Conservation (phyloP, 2,329 filamentous ascomycete species). For the Remersonia thermophila region DNA sequence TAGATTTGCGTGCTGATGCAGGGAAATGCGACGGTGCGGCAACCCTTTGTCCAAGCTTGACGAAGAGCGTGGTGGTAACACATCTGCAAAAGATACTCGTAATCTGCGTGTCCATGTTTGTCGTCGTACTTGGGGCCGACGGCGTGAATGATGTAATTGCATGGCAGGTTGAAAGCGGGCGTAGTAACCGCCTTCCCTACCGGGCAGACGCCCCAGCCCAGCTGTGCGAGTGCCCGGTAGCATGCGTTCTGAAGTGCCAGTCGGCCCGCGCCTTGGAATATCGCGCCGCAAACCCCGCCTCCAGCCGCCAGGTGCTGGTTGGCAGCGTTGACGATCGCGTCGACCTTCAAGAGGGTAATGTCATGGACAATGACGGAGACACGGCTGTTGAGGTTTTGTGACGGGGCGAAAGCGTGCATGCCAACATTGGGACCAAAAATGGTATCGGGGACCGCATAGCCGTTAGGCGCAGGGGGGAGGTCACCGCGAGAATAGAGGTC, state of each 20-base stretch:
- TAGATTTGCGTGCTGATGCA: slow-evolving; percentile 83
- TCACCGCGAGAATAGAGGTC: slow-evolving; percentile 49
- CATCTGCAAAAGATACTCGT: no score
- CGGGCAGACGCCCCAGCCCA: no score
- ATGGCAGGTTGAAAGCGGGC: no score
- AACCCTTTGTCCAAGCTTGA: slow-evolving; percentile 54
- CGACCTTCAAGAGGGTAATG: slow-evolving; percentile 67
- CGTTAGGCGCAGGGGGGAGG: slow-evolving; percentile 24
- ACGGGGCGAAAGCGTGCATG: slow-evolving; percentile 21
- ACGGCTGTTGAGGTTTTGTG: slow-evolving; percentile 52
- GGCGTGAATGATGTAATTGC: slow-evolving; percentile 57
- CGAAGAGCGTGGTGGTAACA: slow-evolving; percentile 61
- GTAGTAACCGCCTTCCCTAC: no score
- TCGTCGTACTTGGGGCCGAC: slow-evolving; percentile 77
- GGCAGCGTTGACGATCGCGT: slow-evolving; percentile 88
- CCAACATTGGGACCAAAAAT: slow-evolving; percentile 12
- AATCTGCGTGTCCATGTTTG: no score
- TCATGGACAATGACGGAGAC: slow-evolving; percentile 62
- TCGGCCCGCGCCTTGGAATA: no score
- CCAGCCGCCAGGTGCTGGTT: slow-evolving; percentile 70
- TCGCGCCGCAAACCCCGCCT: slow-evolving; percentile 80
- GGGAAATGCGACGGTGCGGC: slow-evolving; percentile 68
- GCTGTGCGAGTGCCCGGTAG: no score
- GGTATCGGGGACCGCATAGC: slow-evolving; percentile 10
- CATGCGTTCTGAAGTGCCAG: slow-evolving; percentile 69